A percentile compares a stretch with the other conserved stretches of the same genome.
Conservation (phyloP, 495 filamentous ascomycete genomes). For the Astrocystis sublimbata region DNA sequence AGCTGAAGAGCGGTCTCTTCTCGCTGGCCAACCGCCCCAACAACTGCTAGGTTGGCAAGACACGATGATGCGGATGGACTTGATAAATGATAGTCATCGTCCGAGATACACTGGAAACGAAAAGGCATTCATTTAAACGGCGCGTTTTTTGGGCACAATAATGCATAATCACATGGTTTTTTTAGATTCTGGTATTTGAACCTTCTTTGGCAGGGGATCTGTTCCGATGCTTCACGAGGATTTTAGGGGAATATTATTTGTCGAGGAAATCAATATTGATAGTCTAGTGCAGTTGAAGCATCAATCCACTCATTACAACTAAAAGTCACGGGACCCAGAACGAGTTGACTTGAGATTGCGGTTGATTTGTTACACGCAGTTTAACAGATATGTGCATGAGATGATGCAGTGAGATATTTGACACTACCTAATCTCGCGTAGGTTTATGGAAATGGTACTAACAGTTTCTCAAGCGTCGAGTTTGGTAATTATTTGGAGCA, state of each 20-base stretch:
- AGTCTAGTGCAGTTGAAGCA: background rate
- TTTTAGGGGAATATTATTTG: background rate
- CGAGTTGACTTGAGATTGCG: too few species aligned
- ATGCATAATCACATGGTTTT: too few species aligned
- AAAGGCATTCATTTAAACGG: too few species aligned
- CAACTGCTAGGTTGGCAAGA: conserved; percentile 1
- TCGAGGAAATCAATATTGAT: background rate
- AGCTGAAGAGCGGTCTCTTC: background rate
- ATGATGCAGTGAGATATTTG: too few species aligned
- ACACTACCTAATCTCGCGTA: too few species aligned
- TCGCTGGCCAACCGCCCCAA: conserved; percentile 3
- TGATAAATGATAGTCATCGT: background rate
- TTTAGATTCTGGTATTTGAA: background rate
- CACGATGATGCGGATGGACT: background rate
- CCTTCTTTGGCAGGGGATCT: background rate
- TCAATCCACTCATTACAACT: background rate
- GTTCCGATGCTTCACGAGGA: background rate
- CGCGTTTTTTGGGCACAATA: background rate
- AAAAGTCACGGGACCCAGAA: too few species aligned
- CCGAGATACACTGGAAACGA: too few species aligned
- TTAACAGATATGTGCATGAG: too few species aligned
- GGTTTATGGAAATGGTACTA: too few species aligned
- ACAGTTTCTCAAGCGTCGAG: too few species aligned
- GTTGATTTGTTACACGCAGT: too few species aligned
- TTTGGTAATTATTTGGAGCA: too few species aligned